Evolutionary conservation across 2,329 filamentous ascomycete species (phyloP), one percentile per base, ranked within the genome.

Genomic region (Biscogniauxia marginata): DNA sequence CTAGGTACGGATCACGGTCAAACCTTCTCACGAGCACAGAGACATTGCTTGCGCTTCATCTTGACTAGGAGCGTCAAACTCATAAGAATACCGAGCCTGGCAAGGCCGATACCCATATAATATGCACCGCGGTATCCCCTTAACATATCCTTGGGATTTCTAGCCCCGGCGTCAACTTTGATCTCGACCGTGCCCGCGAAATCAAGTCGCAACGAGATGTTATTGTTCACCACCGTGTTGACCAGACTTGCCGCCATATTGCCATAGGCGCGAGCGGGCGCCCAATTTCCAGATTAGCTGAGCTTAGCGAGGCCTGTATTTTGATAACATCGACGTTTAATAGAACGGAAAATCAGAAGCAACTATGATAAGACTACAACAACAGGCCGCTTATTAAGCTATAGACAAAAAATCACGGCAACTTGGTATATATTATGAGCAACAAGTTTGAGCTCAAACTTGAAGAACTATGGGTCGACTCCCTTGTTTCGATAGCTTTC

Each of bases 211-310:
- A 84, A 67, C 2, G 77, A 79, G 34, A 85, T 84, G 57, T 75
- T 78, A 62, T 85, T 85, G 65, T 85, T 84, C 49, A 85, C 77
- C 25, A 83, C 70, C 0, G 81, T 84, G 52, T 77, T 81, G 52
- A 85, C 77, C 21, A 85, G 64, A n/a, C 75, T 78, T 2, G 68
- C 68, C 4, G 67, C 70, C 16, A 71, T 65, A 68, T 70, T 2
- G 72, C 73, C 4, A 66, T 66, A 3, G 67, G 63, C 16, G 72
- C 63, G 11, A 77, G 61, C 3, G 71, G 71, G 8, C n/a, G n/a
- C n/a, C n/a, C n/a, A n/a, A n/a, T n/a, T n/a, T n/a, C n/a, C n/a
- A n/a, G n/a, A n/a, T n/a, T n/a, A n/a, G n/a, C n/a, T n/a, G n/a
- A n/a, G n/a, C n/a, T n/a, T n/a, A n/a, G n/a, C n/a, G n/a, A n/a